phyloP scores from a whole-genome alignment of 192 early-diverging fungal genomes.

The Gryganskiella cystojenkinii region DNA sequence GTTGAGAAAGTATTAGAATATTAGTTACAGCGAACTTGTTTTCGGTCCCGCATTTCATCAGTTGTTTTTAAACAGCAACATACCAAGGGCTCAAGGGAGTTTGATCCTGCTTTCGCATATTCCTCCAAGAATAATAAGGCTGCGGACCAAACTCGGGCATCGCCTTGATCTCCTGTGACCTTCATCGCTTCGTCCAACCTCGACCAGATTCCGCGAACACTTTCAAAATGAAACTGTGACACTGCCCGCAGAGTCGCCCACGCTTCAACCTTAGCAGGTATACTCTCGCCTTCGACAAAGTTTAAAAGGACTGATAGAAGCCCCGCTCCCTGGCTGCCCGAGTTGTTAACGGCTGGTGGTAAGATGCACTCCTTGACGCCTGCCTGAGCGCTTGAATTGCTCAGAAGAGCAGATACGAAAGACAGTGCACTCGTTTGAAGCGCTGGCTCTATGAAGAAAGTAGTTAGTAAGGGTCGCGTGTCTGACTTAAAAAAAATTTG shows the following conservation, averaged over 20 bases:
- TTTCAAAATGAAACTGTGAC: conserved; percentile 47
- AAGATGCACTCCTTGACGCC: conserved; percentile 20
- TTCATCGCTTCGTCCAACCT: conserved; percentile 33
- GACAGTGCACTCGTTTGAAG: conserved; percentile 21
- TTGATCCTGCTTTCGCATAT: conserved; percentile 47
- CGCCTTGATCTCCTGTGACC: conserved; percentile 18
- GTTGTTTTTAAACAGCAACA: not conserved
- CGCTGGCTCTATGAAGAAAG: conserved; percentile 14
- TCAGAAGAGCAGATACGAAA: conserved; percentile 18
- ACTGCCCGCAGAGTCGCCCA: conserved; percentile 56
- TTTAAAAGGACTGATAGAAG: conserved; percentile 35
- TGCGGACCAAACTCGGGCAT: conserved; percentile 51
- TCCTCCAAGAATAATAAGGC: conserved; percentile 54
- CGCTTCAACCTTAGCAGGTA: conserved; percentile 34
- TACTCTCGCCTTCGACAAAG: conserved; percentile 4
- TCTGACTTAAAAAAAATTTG: not conserved
- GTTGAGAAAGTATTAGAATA: not conserved
- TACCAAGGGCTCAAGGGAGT: conserved; percentile 16
- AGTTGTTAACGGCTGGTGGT: not conserved
- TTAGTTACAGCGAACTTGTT: not conserved
- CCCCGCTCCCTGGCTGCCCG: not conserved
- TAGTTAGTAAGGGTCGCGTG: not conserved
- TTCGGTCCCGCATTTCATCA: not conserved
- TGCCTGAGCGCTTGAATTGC: conserved; percentile 28
- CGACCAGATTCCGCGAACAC: conserved; percentile 34